Conservation (phyloP, 805 yeast species). For the Candida oleophila region DNA sequence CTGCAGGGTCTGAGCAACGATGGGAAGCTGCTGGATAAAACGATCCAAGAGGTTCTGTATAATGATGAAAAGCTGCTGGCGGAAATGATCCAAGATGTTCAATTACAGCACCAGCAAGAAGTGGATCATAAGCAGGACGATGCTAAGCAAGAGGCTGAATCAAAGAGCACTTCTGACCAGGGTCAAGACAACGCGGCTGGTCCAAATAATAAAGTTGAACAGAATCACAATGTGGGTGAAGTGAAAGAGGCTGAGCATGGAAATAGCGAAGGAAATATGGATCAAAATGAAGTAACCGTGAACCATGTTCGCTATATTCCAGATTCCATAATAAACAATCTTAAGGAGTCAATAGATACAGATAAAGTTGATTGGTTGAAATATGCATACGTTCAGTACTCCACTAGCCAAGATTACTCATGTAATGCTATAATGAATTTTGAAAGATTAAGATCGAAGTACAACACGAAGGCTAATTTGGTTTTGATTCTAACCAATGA, state of each 20-base stretch:
- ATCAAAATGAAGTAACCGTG: background rate
- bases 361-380: constrained; percentile 12
- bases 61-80: constrained; percentile 1
- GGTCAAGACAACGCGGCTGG: no score
- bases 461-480: constrained; percentile 11
- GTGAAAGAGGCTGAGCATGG: background rate
- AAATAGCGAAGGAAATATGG: background rate
- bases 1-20: no score
- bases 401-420: constrained; percentile 50
- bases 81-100: background rate
- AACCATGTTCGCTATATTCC: constrained; percentile 1
- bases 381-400: constrained; percentile 61
- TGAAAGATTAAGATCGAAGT: constrained; percentile 28
- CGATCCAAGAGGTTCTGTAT: background rate
- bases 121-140: background rate
- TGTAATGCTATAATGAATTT: constrained; percentile 51
- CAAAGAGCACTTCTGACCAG: background rate
- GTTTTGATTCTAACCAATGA: constrained; percentile 11
- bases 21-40: background rate
- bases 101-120: constrained; percentile 1
- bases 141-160: background rate
- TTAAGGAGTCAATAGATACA: constrained; percentile 3
- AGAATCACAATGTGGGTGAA: constrained; percentile 13
- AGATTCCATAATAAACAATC: background rate
- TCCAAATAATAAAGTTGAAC: constrained; percentile 9